phyloP scores from a whole-genome alignment of 2,329 filamentous ascomycete species.

The Geosmithia morbida region DNA sequence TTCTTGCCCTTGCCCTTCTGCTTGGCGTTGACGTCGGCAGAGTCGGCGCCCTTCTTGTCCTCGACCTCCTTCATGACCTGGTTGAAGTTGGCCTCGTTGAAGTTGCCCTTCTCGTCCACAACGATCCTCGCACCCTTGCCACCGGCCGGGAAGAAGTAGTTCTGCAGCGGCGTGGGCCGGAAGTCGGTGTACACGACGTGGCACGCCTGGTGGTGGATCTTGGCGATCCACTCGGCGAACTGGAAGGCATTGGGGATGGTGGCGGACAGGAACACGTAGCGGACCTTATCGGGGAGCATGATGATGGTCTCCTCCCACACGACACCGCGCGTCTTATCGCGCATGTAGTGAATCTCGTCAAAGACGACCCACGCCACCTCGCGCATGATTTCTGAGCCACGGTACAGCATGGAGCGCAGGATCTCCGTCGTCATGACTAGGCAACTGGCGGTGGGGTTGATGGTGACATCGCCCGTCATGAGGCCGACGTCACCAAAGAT shows the following conservation, averaged over 20 bases:
- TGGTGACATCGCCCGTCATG: conserved; percentile 98
- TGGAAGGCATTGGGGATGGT: conserved; percentile 99
- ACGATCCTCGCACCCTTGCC: conserved; percentile 87
- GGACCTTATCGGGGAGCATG: conserved; percentile 91
- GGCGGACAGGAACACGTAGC: conserved; percentile 94
- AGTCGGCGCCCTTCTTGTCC: conserved; percentile 73
- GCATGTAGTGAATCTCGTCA: conserved; percentile 97
- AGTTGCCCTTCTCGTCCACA: conserved; percentile 92
- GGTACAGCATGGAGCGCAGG: conserved; percentile 94
- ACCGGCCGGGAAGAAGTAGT: conserved; percentile 93
- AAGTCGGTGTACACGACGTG: conserved; percentile 99
- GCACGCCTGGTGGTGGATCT: conserved; percentile 93
- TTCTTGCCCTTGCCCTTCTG: conserved; percentile 80
- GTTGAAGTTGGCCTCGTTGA: conserved; percentile 95
- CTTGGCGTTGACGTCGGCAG: conserved; percentile 64
- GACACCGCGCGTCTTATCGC: conserved; percentile 85
- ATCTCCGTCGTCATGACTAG: conserved; percentile 99
- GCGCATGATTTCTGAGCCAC: conserved; percentile 97
- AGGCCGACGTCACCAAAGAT: conserved; percentile 94
- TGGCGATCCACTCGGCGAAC: conserved; percentile 98
- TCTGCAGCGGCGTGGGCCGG: conserved; percentile 86
- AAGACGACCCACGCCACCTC: conserved; percentile 98
- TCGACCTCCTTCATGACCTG: conserved; percentile 86
- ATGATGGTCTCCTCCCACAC: conserved; percentile 99
- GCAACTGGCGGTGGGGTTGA: conserved; percentile 95